Evolutionary conservation across 2,329 filamentous ascomycete genomes (phyloP).

Genomic region (Fusarium sacchari): DNA sequence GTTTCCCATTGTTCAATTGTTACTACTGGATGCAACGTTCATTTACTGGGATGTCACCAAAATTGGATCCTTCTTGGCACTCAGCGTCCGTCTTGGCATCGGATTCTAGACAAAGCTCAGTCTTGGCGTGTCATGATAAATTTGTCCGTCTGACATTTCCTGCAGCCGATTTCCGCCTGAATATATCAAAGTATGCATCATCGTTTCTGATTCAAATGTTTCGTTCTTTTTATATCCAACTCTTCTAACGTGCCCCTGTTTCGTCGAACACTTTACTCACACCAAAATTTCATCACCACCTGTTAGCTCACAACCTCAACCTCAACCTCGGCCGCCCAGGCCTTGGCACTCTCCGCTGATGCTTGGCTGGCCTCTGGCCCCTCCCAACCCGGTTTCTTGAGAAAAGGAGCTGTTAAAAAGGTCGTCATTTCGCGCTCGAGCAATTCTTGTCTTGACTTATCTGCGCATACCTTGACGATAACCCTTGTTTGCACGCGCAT

Average conservation of each 20-base stretch:
- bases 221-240: not conserved
- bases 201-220: not conserved
- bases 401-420: conserved; percentile 22
- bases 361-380: conserved; percentile 27
- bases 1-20: not conserved
- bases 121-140: conserved; percentile 34
- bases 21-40: not conserved
- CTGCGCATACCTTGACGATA: not conserved
- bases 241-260: not conserved
- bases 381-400: conserved; percentile 13
- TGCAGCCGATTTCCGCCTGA: not conserved
- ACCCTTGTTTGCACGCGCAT: not conserved
- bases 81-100: conserved; percentile 29
- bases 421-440: conserved; percentile 9
- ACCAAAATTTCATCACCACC: not conserved
- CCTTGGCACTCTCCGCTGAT: conserved; percentile 37
- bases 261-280: not conserved
- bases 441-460: not conserved
- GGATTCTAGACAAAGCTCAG: conserved; percentile 15
- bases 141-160: not conserved
- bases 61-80: conserved; percentile 18
- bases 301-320: conserved; percentile 1
- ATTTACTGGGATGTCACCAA: conserved; percentile 1
- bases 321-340: conserved; percentile 34
- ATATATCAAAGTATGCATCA: not conserved